A percentile compares a stretch with the other conserved stretches of the same genome.
These are phyloP conservation scores for Fusarium sp. DNA, from an alignment of 2,329 filamentous ascomycete genomes.

Conservation along the genomic window DNA sequence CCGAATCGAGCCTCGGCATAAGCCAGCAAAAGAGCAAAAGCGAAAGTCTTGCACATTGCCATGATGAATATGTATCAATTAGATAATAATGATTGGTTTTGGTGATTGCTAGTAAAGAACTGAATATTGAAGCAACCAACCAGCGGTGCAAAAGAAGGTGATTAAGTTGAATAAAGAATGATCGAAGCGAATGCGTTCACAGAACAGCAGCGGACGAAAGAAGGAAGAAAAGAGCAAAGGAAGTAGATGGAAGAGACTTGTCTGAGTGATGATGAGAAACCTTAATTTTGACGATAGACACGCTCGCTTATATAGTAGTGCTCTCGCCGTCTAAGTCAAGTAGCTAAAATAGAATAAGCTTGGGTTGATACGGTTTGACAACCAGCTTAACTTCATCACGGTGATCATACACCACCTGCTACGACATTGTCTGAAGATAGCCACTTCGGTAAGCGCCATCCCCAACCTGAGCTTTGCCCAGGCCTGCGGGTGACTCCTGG, in stretches of 20 bases:
- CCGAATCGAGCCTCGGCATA: conserved; percentile 71
- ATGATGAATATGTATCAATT: conserved; percentile 9
- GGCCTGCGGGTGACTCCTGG: conserved; percentile 9
- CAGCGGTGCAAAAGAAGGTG: conserved; percentile 40
- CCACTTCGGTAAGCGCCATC: conserved; percentile 27
- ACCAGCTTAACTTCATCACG: conserved; percentile 11
- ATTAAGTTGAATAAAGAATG: conserved; percentile 41
- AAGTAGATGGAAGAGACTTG: conserved; percentile 29
- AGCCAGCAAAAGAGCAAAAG: conserved; percentile 53
- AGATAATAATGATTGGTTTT: conserved; percentile 6
- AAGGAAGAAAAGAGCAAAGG: conserved; percentile 32
- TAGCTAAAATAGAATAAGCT: conserved; percentile 41
- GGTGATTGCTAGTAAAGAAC: conserved; percentile 18
- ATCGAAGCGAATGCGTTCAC: conserved; percentile 51
- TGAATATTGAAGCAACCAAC: conserved; percentile 39
- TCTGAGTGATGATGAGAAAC: conserved; percentile 36
- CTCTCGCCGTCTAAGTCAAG: conserved; percentile 8
- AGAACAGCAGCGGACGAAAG: conserved; percentile 46
- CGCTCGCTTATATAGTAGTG: conserved; percentile 45
- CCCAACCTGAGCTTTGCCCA: conserved; percentile 9
- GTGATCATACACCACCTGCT: conserved; percentile 41
- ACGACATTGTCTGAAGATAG: conserved; percentile 18
- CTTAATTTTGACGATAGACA: conserved; percentile 23
- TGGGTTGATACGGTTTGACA: conserved; percentile 27
- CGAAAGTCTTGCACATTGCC: conserved; percentile 38